Base-by-base conservation (phyloP, 2,329 filamentous ascomycete genomes). In the Xylaria hypoxylon region DNA sequence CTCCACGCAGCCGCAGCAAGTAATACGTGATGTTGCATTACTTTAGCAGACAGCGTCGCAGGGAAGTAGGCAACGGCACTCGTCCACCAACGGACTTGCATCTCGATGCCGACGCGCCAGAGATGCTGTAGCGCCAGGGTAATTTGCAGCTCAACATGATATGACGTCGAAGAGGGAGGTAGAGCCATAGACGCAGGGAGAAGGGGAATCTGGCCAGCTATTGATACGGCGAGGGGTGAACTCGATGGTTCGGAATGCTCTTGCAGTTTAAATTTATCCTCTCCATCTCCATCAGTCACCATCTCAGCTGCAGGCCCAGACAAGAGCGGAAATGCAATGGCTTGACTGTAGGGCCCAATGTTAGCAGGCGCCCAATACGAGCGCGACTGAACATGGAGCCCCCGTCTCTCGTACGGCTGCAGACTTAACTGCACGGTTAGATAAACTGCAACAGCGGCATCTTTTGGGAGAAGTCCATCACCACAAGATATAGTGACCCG, bases 291-390 rank as follows among this genome's bases (percentile, higher is more conserved):
- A 8, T 38, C 11, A 5, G n/a, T 52, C 19, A 47, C 24, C 11
- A 19, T 48, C 40, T 63, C 44, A 26, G 56, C 52, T 77, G 79
- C 11, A 11, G 61, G 51, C 15, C 55, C 53, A 40, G 51, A 38
- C 8, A 78, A 55, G 1, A 84, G 74, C 11, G 82, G 82, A 11
- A 88, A 80, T 2, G 86, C 84, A 56, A 96, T 89, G 3, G 94
- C 93, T 80, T 99, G 96, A 62, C 94, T 97, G 79, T 98, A 98
- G 0, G 96, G 96, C 0, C 96, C 96, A 60, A 99, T 98, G 75
- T 98, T 98, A 22, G 96, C 95, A 0, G 96, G 96, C 0, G 96
- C 96, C 96, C 96, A 99, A 83, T 98, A 98, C 11, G 93, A 97
- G 44, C 92, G 85, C 3, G 92, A 94, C 79, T 98, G 96, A 5